Evolutionary conservation across 108 stramenopile species (phyloP).

Genomic region (Thalassiosira profunda): DNA sequence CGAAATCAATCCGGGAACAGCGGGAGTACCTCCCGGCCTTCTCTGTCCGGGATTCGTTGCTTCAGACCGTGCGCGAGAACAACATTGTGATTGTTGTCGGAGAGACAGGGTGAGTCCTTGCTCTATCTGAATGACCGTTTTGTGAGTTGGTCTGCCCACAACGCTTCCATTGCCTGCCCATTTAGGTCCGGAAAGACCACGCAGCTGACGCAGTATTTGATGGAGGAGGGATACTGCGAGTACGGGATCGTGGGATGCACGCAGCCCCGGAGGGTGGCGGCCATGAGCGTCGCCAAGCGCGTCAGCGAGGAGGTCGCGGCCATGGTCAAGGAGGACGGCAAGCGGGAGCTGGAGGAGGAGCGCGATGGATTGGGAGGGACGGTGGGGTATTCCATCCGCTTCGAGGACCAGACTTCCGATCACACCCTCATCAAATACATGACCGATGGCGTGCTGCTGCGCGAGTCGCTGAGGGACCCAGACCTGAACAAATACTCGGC

Average conservation of each 20-base stretch:
- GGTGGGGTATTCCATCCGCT: constrained; percentile 99
- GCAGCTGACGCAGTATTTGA: constrained; percentile 97
- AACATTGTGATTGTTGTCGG: constrained; percentile 96
- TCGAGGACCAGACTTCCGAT: constrained; percentile 95
- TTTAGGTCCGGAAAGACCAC: constrained; percentile 89
- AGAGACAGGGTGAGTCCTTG: constrained; percentile 93
- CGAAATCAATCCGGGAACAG: constrained; percentile 93
- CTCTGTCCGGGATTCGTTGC: constrained; percentile 93
- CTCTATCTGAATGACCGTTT: too few relatives aligned
- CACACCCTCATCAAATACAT: constrained; percentile 93
- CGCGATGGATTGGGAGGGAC: constrained; percentile 91
- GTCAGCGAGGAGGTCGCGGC: constrained; percentile 97
- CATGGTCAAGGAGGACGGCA: constrained; percentile 57
- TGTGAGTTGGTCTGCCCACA: neutral
- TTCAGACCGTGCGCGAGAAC: constrained; percentile 94
- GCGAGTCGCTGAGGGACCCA: constrained; percentile 95
- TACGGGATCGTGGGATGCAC: constrained; percentile 98
- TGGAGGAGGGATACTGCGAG: constrained; percentile 95
- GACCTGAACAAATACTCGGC: constrained; percentile 95
- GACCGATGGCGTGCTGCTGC: constrained; percentile 97
- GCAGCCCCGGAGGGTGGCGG: constrained; percentile 95
- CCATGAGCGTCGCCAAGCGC: constrained; percentile 99
- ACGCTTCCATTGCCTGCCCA: neutral
- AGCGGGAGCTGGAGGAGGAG: constrained; percentile 51
- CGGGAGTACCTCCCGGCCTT: constrained; percentile 96